phyloP scores from a whole-genome alignment of 345 rosid species.

The Salix udensis region DNA sequence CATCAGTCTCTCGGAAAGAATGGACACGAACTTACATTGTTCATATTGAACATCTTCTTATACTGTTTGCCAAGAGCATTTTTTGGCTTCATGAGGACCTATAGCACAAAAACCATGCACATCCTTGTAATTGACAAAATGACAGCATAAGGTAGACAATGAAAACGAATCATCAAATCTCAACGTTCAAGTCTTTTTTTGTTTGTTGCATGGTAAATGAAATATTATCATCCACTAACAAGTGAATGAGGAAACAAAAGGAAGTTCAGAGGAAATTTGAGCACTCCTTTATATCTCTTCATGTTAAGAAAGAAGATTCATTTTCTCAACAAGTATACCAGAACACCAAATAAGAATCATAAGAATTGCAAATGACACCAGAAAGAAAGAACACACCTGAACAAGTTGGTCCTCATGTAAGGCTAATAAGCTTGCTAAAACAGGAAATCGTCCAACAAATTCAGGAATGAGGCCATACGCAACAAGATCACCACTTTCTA shows the following conservation, averaged over 20 bases:
- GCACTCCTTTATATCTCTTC: not conserved
- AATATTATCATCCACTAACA: not conserved
- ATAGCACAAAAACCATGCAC: conserved; percentile 11
- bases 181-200: not conserved
- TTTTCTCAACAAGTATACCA: not conserved
- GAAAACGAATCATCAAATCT: not conserved
- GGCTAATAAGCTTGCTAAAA: not conserved
- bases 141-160: not conserved
- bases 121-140: not conserved
- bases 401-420: not conserved
- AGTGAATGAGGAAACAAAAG: not conserved
- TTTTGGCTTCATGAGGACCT: conserved; percentile 85
- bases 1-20: not conserved
- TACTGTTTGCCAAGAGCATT: conserved; percentile 93
- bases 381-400: not conserved
- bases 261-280: not conserved
- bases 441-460: not conserved
- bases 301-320: not conserved
- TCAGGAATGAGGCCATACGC: not conserved
- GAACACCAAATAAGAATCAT: not conserved
- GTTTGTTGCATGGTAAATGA: not conserved
- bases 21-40: conserved; percentile 45
- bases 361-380: conserved; percentile 14
- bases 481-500: conserved; percentile 75
- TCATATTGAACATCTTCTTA: conserved; percentile 88